Percentiles rank a stretch among this genome's conserved stretches.
Evolutionary conservation across 345 rosid species (phyloP).

Genomic region (Balakata baccata): DNA sequence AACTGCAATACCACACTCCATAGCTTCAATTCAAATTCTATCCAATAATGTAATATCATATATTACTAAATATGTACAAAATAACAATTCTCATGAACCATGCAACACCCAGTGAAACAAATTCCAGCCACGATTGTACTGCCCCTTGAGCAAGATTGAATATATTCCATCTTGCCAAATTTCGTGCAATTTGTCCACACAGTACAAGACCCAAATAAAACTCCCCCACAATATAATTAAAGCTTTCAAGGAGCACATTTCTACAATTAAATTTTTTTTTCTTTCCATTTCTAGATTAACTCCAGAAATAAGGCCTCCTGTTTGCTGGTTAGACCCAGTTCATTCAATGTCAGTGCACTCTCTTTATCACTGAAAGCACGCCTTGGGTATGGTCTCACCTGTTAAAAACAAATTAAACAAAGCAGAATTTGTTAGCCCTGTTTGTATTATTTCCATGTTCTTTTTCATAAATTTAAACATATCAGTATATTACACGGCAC

Average conservation of each 20-base stretch:
- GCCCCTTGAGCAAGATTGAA: conserved; percentile 11
- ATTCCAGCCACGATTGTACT: conserved; percentile 4
- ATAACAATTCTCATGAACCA: not conserved
- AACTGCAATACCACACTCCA: not conserved
- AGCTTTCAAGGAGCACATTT: conserved; percentile 3
- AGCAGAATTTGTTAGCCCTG: not conserved
- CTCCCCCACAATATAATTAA: not conserved
- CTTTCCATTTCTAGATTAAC: conserved; percentile 51
- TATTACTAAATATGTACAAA: conserved; percentile 18
- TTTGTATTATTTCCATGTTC: not conserved
- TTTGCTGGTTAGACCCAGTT: conserved; percentile 87
- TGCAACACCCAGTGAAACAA: conserved; percentile 17
- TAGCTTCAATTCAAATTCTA: not conserved
- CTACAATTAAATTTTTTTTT: not conserved
- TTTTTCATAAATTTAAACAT: not conserved
- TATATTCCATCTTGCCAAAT: conserved; percentile 18
- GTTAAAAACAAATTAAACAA: conserved; percentile 18
- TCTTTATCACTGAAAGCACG: conserved; percentile 86
- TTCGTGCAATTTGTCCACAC: conserved; percentile 15
- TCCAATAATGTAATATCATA: not conserved
- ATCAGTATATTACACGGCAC: not conserved
- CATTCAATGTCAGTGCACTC: conserved; percentile 55
- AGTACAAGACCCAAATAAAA: conserved; percentile 6
- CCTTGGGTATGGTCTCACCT: conserved; percentile 99
- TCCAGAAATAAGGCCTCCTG: conserved; percentile 98